Evolutionary conservation across 371 early-diverging fungal genomes (phyloP).

Genomic region (Polyrhizophydium stewartii): DNA sequence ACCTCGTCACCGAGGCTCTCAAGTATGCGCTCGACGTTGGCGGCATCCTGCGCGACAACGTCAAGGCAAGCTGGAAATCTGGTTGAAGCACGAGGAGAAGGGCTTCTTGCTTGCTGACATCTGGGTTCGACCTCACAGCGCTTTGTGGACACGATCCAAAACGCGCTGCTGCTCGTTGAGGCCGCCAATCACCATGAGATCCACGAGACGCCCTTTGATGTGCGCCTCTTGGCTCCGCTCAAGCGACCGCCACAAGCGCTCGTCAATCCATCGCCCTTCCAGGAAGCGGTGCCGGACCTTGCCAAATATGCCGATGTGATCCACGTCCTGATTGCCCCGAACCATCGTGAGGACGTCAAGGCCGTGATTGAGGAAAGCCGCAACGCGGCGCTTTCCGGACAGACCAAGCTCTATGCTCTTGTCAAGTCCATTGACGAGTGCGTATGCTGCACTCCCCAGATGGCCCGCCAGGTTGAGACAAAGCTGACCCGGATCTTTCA

Average conservation of each 20-base stretch:
- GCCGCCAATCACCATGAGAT: conserved; percentile 37
- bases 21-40: neutral
- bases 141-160: conserved; percentile 23
- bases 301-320: conserved; percentile 29
- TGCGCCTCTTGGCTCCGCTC: conserved; percentile 25
- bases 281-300: conserved; percentile 17
- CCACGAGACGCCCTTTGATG: conserved; percentile 34
- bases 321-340: conserved; percentile 20
- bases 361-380: conserved; percentile 9
- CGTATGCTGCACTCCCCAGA: neutral
- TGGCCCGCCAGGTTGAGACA: neutral
- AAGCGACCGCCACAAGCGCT: conserved; percentile 31
- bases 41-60: neutral
- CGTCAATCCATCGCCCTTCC: conserved; percentile 24
- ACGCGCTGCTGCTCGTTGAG: conserved; percentile 28
- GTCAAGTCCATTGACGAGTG: conserved; percentile 21
- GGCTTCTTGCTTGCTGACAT: too few relatives aligned
- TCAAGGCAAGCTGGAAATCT: neutral
- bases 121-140: conserved; percentile 10
- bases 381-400: conserved; percentile 14
- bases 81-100: too few relatives aligned
- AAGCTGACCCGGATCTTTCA: too few relatives aligned
- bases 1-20: conserved; percentile 4
- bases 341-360: conserved; percentile 7
- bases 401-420: conserved; percentile 10